phyloP scores from a whole-genome alignment of 1,139 yeast genomes.

The Saccharomyces hybrid region DNA sequence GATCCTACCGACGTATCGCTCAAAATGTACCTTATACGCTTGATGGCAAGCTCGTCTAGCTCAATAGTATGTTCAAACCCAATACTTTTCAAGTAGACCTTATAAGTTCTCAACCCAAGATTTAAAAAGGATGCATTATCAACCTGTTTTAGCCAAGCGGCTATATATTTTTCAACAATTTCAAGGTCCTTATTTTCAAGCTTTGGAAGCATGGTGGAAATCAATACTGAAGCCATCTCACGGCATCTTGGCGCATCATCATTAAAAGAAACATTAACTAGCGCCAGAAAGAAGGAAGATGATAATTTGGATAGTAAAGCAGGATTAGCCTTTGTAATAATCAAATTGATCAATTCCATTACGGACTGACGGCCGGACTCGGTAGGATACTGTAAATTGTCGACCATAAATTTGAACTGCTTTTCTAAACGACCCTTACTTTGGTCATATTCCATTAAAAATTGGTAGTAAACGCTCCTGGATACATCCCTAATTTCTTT shows the following conservation, averaged over 20 bases:
- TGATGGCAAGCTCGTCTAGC: constrained; percentile 38
- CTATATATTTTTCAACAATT: constrained; percentile 50
- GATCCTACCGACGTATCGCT: constrained; percentile 34
- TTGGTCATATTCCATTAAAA: constrained; percentile 91
- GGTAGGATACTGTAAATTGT: constrained; percentile 78
- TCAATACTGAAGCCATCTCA: constrained; percentile 68
- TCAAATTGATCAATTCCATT: constrained; percentile 72
- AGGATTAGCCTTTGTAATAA: constrained; percentile 59
- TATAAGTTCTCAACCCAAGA: constrained; percentile 73
- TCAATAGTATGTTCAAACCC: constrained; percentile 39
- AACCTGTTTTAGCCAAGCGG: constrained; percentile 61
- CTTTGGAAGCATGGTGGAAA: constrained; percentile 49
- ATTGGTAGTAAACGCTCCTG: constrained; percentile 75
- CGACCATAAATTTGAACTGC: constrained; percentile 76
- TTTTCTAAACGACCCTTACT: constrained; percentile 79
- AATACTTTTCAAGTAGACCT: constrained; percentile 48
- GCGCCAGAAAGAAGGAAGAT: constrained; percentile 72
- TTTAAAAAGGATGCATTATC: constrained; percentile 51
- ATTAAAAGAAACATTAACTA: constrained; percentile 68
- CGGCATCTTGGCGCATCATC: constrained; percentile 81
- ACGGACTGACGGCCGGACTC: constrained; percentile 85
- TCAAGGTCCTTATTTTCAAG: constrained; percentile 39
- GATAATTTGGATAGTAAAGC: constrained; percentile 57
- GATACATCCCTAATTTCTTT: constrained; percentile 80
- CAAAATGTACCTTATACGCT: constrained; percentile 37